A percentile compares a stretch with the other conserved stretches of the same genome.
phyloP scores from a whole-genome alignment of 495 filamentous ascomycete species.

The Copromyces sp. region DNA sequence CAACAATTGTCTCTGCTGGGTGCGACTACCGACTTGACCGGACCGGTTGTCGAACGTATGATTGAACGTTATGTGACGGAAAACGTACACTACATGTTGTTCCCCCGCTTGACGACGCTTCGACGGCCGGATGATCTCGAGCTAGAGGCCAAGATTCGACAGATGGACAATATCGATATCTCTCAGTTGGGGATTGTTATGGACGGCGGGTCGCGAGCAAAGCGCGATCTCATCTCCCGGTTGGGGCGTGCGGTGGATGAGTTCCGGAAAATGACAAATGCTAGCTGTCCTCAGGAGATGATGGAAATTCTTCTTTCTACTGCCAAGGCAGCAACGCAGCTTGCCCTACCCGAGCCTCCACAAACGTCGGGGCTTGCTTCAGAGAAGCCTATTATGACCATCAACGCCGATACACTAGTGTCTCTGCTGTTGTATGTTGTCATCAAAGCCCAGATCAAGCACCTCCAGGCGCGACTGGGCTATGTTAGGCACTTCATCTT shows the following conservation, averaged over 20 bases:
- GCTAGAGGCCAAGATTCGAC: constrained; percentile 76
- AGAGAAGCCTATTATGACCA: constrained; percentile 53
- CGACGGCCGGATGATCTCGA: constrained; percentile 79
- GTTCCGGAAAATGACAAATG: constrained; percentile 76
- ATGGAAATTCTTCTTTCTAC: constrained; percentile 78
- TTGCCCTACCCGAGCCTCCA: constrained; percentile 37
- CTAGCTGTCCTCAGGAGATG: constrained; percentile 91
- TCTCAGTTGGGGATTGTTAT: constrained; percentile 85
- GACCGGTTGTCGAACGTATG: constrained; percentile 79
- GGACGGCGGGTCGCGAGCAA: constrained; percentile 58
- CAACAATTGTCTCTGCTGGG: constrained; percentile 87
- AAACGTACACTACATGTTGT: constrained; percentile 77
- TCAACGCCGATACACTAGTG: constrained; percentile 93
- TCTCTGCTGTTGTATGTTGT: constrained; percentile 87
- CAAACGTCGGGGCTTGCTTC: constrained; percentile 17
- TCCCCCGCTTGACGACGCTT: constrained; percentile 71
- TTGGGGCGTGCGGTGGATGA: constrained; percentile 74
- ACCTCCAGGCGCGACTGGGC: constrained; percentile 74
- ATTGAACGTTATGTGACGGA: constrained; percentile 94
- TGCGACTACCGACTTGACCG: constrained; percentile 87
- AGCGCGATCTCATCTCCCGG: constrained; percentile 59
- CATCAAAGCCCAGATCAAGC: constrained; percentile 79
- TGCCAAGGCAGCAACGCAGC: constrained; percentile 66
- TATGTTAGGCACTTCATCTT: constrained; percentile 97
- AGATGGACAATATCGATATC: constrained; percentile 90